Conservation (phyloP, 2,329 filamentous ascomycete species). For the Thielaviopsis populi region DNA sequence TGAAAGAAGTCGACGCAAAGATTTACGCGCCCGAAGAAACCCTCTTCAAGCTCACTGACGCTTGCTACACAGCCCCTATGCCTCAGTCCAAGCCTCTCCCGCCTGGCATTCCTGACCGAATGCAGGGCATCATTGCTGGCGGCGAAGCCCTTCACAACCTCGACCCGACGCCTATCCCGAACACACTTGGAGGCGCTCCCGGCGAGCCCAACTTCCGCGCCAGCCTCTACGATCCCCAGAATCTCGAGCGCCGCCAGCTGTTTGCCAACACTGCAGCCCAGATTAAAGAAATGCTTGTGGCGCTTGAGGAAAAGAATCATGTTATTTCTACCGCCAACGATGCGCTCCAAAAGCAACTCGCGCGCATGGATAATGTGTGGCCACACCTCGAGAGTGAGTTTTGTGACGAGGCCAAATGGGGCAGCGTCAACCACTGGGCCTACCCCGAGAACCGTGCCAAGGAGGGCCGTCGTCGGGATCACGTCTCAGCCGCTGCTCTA, state of each 20-base stretch:
- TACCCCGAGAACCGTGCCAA: conserved; percentile 73
- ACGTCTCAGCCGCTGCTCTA: conserved; percentile 61
- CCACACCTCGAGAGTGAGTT: conserved; percentile 78
- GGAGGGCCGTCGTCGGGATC: conserved; percentile 63
- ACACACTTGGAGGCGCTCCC: conserved; percentile 26
- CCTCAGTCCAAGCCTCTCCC: conserved; percentile 11
- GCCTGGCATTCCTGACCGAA: neutral
- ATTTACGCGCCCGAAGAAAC: conserved; percentile 76
- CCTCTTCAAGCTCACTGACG: conserved; percentile 59
- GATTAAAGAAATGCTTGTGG: conserved; percentile 72
- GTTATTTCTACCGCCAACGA: conserved; percentile 88
- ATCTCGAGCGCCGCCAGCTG: conserved; percentile 49
- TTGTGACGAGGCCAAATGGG: conserved; percentile 85
- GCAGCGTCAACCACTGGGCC: conserved; percentile 86
- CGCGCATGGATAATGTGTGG: conserved; percentile 74
- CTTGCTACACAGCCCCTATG: conserved; percentile 35
- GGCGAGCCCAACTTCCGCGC: conserved; percentile 20
- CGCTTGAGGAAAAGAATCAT: conserved; percentile 94
- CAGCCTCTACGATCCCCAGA: conserved; percentile 1
- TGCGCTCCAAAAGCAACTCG: conserved; percentile 69
- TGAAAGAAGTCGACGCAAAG: conserved; percentile 97
- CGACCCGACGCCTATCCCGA: conserved; percentile 26
- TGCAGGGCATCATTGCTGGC: conserved; percentile 6
- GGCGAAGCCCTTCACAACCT: conserved; percentile 11
- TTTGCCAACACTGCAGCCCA: conserved; percentile 66